Evolutionary conservation across 1,139 yeast genomes (phyloP), one percentile per base, ranked within the genome.

Genomic region (Zygoascus meyerae): DNA sequence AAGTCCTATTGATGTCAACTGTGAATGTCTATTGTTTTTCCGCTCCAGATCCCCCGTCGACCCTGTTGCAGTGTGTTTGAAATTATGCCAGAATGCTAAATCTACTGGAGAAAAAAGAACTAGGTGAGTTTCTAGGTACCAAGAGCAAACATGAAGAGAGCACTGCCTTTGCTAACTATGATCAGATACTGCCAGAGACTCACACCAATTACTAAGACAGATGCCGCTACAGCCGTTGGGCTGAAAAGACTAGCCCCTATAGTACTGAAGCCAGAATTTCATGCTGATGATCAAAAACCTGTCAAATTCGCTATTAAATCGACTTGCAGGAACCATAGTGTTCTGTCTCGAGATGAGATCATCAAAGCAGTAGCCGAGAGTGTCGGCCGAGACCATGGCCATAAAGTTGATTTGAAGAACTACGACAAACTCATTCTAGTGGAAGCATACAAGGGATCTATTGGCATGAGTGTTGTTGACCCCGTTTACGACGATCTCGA

Each of bases 11-110:
- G 85, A 82, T 12, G 64, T 89, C 41, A 85, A 81, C 21, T 83
- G 94, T 60, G 96, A 87, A 63, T 92, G 98, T 66, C 70, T 70
- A 31, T 75, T 89, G 2, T 92, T 92, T 63, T 78, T 89, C 56
- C 84, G 94, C 58, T 78, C 90, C 1, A 77, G 84, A 56, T 75
- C 70, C 54, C 95, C 97, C 5, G 73, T 90, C 10, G 79, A 78
- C 31, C 97, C 97, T 0, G 94, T 81, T 39, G 65, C 72, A 4
- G 74, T 92, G 48, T 89, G 86, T 2, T 70, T 72, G 40, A 68
- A 70, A 28, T 64, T 90, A 1, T 85, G 95, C 61, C 59, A 73
- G 40, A 89, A 85, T 43, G 71, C 83, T 16, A 63, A 65, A 39
- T 74, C 72, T 11, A 70, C 74, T 67, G 51, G 65, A 53, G 31